Percentiles rank a stretch among this genome's conserved stretches.
Conservation (phyloP, 768 basidiomycete species). For the Termitomyces sp. region DNA sequence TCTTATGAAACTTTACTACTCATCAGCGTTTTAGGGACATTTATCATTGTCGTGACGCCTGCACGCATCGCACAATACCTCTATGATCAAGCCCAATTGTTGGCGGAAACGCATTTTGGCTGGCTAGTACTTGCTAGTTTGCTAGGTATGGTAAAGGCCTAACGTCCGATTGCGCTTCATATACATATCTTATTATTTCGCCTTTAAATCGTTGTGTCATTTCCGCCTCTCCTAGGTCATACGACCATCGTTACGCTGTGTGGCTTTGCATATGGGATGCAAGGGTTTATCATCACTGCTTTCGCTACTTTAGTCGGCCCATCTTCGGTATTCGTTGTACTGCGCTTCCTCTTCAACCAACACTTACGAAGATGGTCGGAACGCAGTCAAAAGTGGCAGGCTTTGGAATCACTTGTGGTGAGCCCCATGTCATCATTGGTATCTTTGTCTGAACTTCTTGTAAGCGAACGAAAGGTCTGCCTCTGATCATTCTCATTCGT, state of each 20-base stretch:
- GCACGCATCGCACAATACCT: conserved; percentile 64
- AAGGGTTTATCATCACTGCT: conserved; percentile 67
- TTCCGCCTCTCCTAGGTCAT: conserved; percentile 66
- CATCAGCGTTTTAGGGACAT: conserved; percentile 23
- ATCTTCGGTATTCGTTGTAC: conserved; percentile 52
- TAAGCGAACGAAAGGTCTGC: conserved; percentile 71
- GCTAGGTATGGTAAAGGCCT: conserved; percentile 41
- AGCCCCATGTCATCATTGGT: conserved; percentile 22
- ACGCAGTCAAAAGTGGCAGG: conserved; percentile 72
- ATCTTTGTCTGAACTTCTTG: conserved; percentile 3
- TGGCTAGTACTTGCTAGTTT: conserved; percentile 52
- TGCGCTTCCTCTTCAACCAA: conserved; percentile 56
- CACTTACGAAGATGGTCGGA: conserved; percentile 58
- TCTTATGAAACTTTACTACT: neutral
- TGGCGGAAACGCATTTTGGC: conserved; percentile 59
- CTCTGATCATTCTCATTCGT: conserved; percentile 79
- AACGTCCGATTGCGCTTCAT: conserved; percentile 2
- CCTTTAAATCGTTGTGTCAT: conserved; percentile 42
- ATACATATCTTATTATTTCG: neutral
- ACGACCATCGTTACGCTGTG: conserved; percentile 65
- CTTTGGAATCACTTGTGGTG: conserved; percentile 72
- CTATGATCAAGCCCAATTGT: conserved; percentile 63
- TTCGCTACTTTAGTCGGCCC: conserved; percentile 63
- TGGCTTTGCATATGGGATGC: conserved; percentile 83
- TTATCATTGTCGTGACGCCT: conserved; percentile 56